Base-by-base conservation (phyloP, 768 basidiomycete genomes). In the Agrocybe chaxingu region DNA sequence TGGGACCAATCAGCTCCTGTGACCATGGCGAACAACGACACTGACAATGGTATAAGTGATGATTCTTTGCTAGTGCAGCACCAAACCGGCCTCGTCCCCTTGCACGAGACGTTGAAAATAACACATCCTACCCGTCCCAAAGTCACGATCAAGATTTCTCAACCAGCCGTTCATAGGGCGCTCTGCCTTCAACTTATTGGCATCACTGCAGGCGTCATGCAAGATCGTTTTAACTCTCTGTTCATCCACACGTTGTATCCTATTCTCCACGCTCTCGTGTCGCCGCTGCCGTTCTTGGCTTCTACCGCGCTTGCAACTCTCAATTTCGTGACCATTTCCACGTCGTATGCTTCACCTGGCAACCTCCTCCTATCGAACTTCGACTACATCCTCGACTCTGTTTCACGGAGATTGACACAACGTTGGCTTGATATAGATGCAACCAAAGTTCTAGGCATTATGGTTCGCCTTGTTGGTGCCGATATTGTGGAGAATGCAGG, bases 291-390 rank as follows among this genome's bases (percentile, higher is more conserved):
- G 2, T 77, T 85, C 60, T 71, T 96, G 6, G 84, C 87, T 6
- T 74, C 81, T 1, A 88, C 89, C n/a, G 95, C 87, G 1, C 70
- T 86, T 7, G 81, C 85, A 4, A 75, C 92, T 1, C 74, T 99
- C 47, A 66, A 79, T 51, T 84, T 77, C 52, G 78, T 96, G 32
- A 77, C 93, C 6, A 70, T 75, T n/a, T 74, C 81, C 47, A 84
- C 87, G 2, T 92, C 88, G 3, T 95, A 93, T 59, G 92, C 94
- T n/a, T 89, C 92, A 3, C 79, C 91, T 0, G 82, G 86, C 39
- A 95, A 95, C 60, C 75, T 98, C 24, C 74, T 99, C 4, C 77
- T 98, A 35, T 87, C 95, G 16, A 97, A 99, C 66, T 96, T 96
- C 57, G 96, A 99, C 68, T 98, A 99, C 62, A 88, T 92, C 7